A percentile compares a stretch with the other conserved stretches of the same genome.
Conservation (phyloP, 2,329 filamentous ascomycete species). For the Colletotrichum sp. region DNA sequence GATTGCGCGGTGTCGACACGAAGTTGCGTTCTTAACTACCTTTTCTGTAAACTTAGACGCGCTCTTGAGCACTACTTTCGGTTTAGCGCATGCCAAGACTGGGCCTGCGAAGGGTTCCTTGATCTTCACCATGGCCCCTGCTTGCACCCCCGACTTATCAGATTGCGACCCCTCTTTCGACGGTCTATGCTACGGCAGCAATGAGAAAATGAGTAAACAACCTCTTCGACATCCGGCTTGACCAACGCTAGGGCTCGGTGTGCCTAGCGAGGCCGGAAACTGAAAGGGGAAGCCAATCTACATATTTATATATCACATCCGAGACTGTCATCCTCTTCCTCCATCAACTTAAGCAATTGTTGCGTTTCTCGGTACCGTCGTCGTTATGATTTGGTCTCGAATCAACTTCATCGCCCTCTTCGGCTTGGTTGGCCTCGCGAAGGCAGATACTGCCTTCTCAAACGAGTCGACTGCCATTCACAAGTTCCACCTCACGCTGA, state of each 20-base stretch:
- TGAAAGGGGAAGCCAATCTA: neutral
- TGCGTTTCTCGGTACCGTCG: neutral
- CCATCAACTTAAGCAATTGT: fast-evolving
- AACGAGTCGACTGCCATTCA: neutral
- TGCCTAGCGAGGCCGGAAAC: neutral
- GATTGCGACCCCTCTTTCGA: neutral
- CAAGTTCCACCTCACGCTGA: neutral
- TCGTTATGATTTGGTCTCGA: neutral
- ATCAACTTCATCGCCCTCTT: neutral
- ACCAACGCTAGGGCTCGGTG: fast-evolving
- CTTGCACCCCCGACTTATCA: neutral
- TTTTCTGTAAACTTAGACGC: neutral
- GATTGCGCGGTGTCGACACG: neutral
- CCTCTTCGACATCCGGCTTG: neutral
- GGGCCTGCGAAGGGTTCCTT: neutral
- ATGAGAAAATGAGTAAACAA: neutral
- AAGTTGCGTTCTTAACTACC: neutral
- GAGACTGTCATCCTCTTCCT: neutral
- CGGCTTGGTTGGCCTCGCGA: neutral
- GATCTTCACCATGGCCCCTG: neutral
- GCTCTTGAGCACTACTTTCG: neutral
- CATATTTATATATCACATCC: neutral
- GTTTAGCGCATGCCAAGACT: neutral
- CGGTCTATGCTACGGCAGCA: neutral
- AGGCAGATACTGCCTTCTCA: neutral